Evolutionary conservation across 768 basidiomycete genomes (phyloP).

Genomic region (Tephrocybe sp.): DNA sequence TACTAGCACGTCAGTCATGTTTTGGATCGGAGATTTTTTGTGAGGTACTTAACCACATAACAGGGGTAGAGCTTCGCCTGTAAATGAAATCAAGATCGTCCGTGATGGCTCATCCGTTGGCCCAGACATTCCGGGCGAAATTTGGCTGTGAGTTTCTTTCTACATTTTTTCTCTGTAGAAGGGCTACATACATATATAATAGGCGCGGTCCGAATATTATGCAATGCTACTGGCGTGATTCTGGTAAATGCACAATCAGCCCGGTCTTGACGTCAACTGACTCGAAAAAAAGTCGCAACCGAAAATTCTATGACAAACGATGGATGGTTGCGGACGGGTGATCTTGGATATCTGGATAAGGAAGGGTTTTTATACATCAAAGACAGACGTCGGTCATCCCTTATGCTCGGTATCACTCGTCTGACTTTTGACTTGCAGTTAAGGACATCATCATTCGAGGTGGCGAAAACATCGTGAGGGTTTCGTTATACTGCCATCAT

Average conservation of each 20-base stretch:
- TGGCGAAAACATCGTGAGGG: constrained; percentile 57
- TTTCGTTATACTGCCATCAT: neutral
- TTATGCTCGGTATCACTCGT: neutral
- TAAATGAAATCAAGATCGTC: constrained; percentile 55
- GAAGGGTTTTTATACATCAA: constrained; percentile 62
- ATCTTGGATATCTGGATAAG: constrained; percentile 48
- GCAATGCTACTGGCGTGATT: constrained; percentile 61
- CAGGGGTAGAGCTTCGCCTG: constrained; percentile 57
- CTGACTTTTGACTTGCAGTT: constrained; percentile 27
- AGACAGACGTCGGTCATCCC: constrained; percentile 39
- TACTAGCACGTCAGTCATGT: constrained; percentile 41
- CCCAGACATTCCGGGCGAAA: constrained; percentile 40
- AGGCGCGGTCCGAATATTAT: constrained; percentile 63
- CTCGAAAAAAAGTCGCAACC: constrained; percentile 37
- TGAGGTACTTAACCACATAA: neutral
- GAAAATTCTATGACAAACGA: constrained; percentile 45
- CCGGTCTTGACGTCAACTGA: neutral
- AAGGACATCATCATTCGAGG: constrained; percentile 66
- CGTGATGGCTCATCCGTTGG: constrained; percentile 33
- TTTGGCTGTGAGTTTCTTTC: constrained; percentile 42
- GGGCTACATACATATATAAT: no score
- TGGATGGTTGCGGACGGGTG: constrained; percentile 59
- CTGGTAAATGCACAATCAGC: constrained; percentile 27
- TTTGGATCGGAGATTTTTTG: neutral
- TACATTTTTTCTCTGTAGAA: no score